Evolutionary conservation across 352 stramenopile genomes (phyloP).

Genomic region (Phytophthora rubi): DNA sequence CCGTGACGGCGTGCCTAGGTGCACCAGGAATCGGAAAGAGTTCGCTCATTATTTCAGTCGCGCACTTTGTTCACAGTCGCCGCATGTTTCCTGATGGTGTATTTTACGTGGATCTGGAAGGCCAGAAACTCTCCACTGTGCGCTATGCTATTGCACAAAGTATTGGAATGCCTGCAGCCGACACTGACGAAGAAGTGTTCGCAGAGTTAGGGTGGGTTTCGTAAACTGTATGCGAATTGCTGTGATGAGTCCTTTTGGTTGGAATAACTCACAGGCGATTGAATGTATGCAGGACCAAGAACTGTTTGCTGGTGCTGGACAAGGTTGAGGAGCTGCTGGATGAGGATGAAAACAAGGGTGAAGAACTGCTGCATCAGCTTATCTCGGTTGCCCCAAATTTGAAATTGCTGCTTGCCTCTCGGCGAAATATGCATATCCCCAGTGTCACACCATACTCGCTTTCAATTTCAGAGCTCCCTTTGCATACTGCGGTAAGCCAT

Average conservation of each 20-base stretch:
- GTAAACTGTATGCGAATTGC: neutral
- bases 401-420: slow-evolving; percentile 71
- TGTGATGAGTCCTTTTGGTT: slow-evolving; percentile 1
- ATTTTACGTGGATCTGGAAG: slow-evolving; percentile 87
- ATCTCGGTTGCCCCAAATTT: slow-evolving; percentile 76
- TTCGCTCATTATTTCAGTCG: slow-evolving; percentile 82
- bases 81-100: slow-evolving; percentile 82
- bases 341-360: slow-evolving; percentile 74
- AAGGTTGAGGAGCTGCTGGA: slow-evolving; percentile 85
- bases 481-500: slow-evolving; percentile 64
- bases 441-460: slow-evolving; percentile 84
- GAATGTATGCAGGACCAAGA: slow-evolving; percentile 49
- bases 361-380: slow-evolving; percentile 71
- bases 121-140: slow-evolving; percentile 79
- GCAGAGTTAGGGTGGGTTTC: slow-evolving; percentile 59
- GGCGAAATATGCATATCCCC: slow-evolving; percentile 74
- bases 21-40: slow-evolving; percentile 84
- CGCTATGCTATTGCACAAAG: slow-evolving; percentile 84
- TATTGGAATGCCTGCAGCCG: slow-evolving; percentile 74
- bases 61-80: slow-evolving; percentile 80
- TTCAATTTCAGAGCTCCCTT: slow-evolving; percentile 73
- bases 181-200: slow-evolving; percentile 83
- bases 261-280: slow-evolving; percentile 7
- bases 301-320: slow-evolving; percentile 77
- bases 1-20: slow-evolving; percentile 75